Base-by-base conservation (phyloP, 768 basidiomycete species). In the Pholiota microspora region DNA sequence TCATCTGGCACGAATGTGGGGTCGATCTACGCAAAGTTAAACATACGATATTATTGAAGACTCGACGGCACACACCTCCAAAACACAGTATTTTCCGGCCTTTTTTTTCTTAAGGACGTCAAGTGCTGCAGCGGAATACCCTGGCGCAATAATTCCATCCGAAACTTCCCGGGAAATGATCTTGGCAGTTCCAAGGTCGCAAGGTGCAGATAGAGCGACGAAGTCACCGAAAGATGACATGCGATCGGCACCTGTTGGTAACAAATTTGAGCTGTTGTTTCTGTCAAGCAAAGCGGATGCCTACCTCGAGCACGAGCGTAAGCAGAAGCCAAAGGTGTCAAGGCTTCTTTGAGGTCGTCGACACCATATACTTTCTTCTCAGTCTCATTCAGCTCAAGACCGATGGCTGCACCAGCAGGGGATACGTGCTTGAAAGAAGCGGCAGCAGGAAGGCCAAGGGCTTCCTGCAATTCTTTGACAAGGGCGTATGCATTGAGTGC, bases 151-250 rank as follows among this genome's bases (percentile, higher is more conserved):
- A 61, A 99, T 90, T 28, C 97, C 97, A 68, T 99, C 97, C 0
- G 97, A 98, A 8, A 99, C 97, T 68, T 99, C 97, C 15, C 97
- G 84, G n/a, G 94, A 95, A 67, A 99, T 97, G 68, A 99, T 95
- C 59, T 85, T 87, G 38, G 97, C 97, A 7, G 97, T 98, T 1
- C 92, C 88, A 32, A 94, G 76, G 67, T 99, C 97, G 73, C 95
- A 97, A 16, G 87, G 84, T 24, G 89, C 86, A 15, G 94, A 97
- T 9, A 99, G 80, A 0, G 94, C 97, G 63, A 99, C 95, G 69
- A 98, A 99, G 74, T 99, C 97, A 4, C 97, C 97, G 68, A 98
- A 99, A 2, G 96, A 98, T 0, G 96, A 98, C 97, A 99, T 99
- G 51, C 97, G 86, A 69, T 99, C 97, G 21, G 97, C 96, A 53